Evolutionary conservation across 108 stramenopile genomes (phyloP).

Genomic region (Schizochytrium sp.): DNA sequence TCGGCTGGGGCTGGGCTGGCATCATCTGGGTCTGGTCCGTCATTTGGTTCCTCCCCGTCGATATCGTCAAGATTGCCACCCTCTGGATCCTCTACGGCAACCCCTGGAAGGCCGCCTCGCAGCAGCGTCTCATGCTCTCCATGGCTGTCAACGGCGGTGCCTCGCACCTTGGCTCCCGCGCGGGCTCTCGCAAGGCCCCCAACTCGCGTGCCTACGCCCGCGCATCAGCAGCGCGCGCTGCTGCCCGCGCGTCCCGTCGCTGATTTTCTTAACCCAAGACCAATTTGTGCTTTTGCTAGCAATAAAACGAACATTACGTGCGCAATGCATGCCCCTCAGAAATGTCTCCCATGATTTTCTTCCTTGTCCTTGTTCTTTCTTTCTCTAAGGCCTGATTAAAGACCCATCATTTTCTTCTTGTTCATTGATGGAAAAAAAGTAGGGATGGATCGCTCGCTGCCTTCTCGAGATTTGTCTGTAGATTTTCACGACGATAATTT

Average conservation of each 20-base stretch:
- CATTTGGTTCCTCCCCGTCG: constrained; percentile 13
- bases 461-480: too few relatives aligned
- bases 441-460: too few relatives aligned
- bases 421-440: too few relatives aligned
- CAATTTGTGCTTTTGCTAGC: not conserved
- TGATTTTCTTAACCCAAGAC: not conserved
- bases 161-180: not conserved
- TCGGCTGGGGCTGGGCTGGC: not conserved
- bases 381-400: too few relatives aligned
- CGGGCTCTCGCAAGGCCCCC: not conserved
- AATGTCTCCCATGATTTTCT: too few relatives aligned
- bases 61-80: not conserved
- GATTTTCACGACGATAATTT: too few relatives aligned
- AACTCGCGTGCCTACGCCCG: constrained; percentile 18
- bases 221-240: not conserved
- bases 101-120: constrained; percentile 16
- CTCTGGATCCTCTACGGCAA: not conserved
- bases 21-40: constrained; percentile 19
- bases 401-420: too few relatives aligned
- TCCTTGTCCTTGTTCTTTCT: too few relatives aligned
- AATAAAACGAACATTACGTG: too few relatives aligned
- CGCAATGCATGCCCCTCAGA: too few relatives aligned
- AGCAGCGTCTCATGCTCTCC: not conserved
- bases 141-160: constrained; percentile 8
- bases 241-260: not conserved